These are phyloP conservation scores for Phytophthora foliorum DNA, from an alignment of 352 stramenopile species.

Conservation along the genomic window DNA sequence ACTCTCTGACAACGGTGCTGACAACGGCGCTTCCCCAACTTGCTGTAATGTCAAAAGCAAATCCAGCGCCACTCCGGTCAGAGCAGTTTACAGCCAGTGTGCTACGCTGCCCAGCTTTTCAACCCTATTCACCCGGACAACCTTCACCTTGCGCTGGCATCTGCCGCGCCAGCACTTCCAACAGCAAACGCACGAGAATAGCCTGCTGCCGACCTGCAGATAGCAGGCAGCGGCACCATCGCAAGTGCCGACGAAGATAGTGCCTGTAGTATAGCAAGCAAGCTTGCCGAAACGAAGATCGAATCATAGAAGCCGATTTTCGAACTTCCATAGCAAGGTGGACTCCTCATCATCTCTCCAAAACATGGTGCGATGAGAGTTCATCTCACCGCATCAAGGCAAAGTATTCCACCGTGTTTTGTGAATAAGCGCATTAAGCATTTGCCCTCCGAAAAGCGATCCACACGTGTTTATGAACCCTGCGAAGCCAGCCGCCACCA, in stretches of 20 bases:
- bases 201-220: background rate
- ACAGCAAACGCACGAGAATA: slow-evolving; percentile 9
- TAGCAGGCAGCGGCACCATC: slow-evolving; percentile 4
- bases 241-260: background rate
- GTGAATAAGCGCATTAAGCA: background rate
- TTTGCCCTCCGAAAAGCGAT: slow-evolving; percentile 23
- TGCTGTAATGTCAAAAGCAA: slow-evolving; percentile 15
- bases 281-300: background rate
- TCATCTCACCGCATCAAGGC: too few species aligned
- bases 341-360: too few species aligned
- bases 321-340: background rate
- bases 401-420: background rate
- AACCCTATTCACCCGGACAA: slow-evolving; percentile 27
- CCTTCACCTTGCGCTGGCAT: background rate
- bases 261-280: background rate
- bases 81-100: slow-evolving; percentile 16
- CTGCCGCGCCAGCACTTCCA: background rate
- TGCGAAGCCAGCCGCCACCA: slow-evolving; percentile 5
- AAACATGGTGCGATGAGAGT: too few species aligned
- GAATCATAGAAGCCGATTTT: slow-evolving; percentile 22
- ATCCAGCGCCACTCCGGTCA: background rate
- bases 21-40: too few species aligned
- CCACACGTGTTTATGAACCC: slow-evolving; percentile 21
- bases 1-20: too few species aligned
- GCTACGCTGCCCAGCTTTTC: slow-evolving; percentile 15